Evolutionary conservation across 2,329 filamentous ascomycete genomes (phyloP).

Genomic region (Massarina eburnea): DNA sequence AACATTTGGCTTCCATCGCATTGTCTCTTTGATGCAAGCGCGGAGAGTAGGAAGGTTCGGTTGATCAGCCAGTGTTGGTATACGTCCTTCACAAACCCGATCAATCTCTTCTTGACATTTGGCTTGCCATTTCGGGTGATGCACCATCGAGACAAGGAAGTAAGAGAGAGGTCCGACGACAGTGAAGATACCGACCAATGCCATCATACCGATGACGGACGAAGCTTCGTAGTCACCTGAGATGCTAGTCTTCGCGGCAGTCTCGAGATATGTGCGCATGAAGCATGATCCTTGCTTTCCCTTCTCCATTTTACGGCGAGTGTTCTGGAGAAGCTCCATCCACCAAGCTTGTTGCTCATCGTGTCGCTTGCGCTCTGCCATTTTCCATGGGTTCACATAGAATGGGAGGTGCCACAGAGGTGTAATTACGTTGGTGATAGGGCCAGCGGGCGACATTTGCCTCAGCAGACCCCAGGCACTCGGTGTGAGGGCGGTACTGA

Average conservation of each 20-base stretch:
- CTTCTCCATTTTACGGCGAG: conserved; percentile 36
- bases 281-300: conserved; percentile 37
- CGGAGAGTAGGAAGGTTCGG: conserved; percentile 48
- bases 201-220: conserved; percentile 44
- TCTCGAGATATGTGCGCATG: conserved; percentile 37
- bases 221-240: conserved; percentile 43
- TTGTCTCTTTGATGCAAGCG: conserved; percentile 50
- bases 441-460: conserved; percentile 61
- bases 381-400: conserved; percentile 57
- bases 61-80: conserved; percentile 40
- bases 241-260: conserved; percentile 44
- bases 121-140: conserved; percentile 40
- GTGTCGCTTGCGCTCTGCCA: conserved; percentile 54
- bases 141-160: conserved; percentile 41
- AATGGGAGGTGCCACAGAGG: conserved; percentile 57
- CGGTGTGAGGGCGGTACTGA: conserved; percentile 53
- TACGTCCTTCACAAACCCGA: conserved; percentile 24
- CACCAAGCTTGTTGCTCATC: conserved; percentile 57
- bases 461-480: conserved; percentile 59
- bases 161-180: conserved; percentile 42
- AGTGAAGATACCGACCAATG: conserved; percentile 43
- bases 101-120: conserved; percentile 40
- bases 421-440: conserved; percentile 59
- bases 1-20: conserved; percentile 53
- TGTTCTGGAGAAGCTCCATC: conserved; percentile 49